These are phyloP conservation scores for Metschnikowia cubensis DNA, from an alignment of 805 yeast genomes.

Conservation along the genomic window DNA sequence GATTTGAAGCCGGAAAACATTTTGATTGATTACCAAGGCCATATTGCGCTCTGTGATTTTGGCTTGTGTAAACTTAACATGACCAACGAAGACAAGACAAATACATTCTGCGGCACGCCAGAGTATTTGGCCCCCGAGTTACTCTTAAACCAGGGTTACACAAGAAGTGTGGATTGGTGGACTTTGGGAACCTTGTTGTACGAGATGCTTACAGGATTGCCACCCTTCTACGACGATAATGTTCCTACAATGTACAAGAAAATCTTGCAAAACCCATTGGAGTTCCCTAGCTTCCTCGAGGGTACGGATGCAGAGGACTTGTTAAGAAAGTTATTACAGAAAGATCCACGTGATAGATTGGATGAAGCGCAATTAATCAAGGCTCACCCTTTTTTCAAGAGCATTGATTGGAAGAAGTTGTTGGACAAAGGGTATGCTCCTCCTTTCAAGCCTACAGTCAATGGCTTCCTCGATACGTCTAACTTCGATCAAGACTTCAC, in stretches of 20 bases:
- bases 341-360: conserved; percentile 80
- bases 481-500: conserved; percentile 93
- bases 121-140: conserved; percentile 96
- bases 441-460: conserved; percentile 91
- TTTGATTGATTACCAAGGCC: conserved; percentile 91
- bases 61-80: conserved; percentile 95
- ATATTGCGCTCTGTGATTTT: conserved; percentile 95
- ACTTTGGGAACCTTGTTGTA: conserved; percentile 89
- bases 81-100: conserved; percentile 82
- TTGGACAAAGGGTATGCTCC: conserved; percentile 86
- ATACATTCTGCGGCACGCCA: conserved; percentile 97
- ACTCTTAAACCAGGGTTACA: conserved; percentile 86
- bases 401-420: conserved; percentile 85
- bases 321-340: conserved; percentile 65
- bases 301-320: conserved; percentile 83
- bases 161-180: conserved; percentile 98
- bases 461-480: conserved; percentile 80
- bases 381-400: conserved; percentile 78
- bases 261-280: conserved; percentile 82
- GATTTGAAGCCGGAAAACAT: conserved; percentile 97
- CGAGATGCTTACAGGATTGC: conserved; percentile 95
- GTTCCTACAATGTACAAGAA: conserved; percentile 90
- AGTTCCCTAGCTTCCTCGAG: conserved; percentile 78
- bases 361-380: conserved; percentile 84
- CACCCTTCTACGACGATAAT: conserved; percentile 96